These are phyloP conservation scores for Plasmodium gallinaceum DNA, from an alignment of 169 alveolate species.

Conservation along the genomic window DNA sequence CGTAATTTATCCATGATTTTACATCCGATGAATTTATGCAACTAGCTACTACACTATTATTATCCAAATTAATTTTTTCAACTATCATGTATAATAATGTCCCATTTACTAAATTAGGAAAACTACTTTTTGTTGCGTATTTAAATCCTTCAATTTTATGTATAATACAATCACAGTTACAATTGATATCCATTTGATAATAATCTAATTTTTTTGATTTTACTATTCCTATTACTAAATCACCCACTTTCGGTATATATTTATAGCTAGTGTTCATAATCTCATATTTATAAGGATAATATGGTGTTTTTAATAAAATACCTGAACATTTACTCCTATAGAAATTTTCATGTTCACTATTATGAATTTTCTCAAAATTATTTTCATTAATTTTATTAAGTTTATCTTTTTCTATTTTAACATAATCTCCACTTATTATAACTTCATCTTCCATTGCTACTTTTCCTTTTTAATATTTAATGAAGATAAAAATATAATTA, in stretches of 20 bases:
- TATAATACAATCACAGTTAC: constrained; percentile 80
- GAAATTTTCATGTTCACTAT: constrained; percentile 30
- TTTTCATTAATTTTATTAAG: constrained; percentile 36
- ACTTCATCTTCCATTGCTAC: constrained; percentile 50
- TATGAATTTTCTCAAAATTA: constrained; percentile 42
- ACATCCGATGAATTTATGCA: constrained; percentile 80
- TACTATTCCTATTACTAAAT: constrained; percentile 84
- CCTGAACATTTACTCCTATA: constrained; percentile 74
- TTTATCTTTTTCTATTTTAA: constrained; percentile 21
- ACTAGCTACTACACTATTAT: constrained; percentile 76
- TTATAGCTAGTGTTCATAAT: constrained; percentile 73
- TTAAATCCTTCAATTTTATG: constrained; percentile 83
- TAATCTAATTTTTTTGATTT: constrained; percentile 81
- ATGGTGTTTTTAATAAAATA: constrained; percentile 51
- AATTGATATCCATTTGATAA: constrained; percentile 81
- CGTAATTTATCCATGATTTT: constrained; percentile 85
- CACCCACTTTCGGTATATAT: constrained; percentile 85
- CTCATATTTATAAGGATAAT: constrained; percentile 65
- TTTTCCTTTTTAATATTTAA: background rate
- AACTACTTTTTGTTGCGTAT: constrained; percentile 83
- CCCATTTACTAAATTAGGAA: constrained; percentile 79
- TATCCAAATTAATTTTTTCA: constrained; percentile 68
- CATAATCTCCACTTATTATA: constrained; percentile 50
- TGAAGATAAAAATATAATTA: background rate
- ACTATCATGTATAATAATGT: constrained; percentile 81